Conservation (phyloP, 352 stramenopile species). For the Phytopythium boreale region DNA sequence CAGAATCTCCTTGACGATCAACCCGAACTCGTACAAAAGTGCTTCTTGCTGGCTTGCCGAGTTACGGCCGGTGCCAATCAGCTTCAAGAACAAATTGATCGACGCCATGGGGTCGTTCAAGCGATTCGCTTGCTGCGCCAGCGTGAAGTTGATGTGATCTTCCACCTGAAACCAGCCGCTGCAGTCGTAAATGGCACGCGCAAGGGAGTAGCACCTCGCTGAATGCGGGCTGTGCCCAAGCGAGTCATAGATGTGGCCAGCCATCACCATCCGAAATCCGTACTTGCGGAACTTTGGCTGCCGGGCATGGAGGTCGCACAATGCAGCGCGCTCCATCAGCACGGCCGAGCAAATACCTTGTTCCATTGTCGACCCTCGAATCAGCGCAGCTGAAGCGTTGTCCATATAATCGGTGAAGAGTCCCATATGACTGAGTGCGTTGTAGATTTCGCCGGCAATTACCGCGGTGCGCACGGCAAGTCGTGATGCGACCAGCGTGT, state of each 20-base stretch:
- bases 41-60: constrained; percentile 81
- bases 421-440: constrained; percentile 63
- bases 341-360: constrained; percentile 83
- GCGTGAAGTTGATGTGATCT: constrained; percentile 87
- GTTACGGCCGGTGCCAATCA: constrained; percentile 79
- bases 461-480: constrained; percentile 64
- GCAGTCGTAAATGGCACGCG: constrained; percentile 74
- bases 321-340: constrained; percentile 71
- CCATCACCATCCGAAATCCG: constrained; percentile 89
- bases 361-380: constrained; percentile 82
- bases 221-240: constrained; percentile 70
- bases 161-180: constrained; percentile 85
- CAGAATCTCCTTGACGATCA: constrained; percentile 82
- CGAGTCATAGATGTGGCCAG: constrained; percentile 79
- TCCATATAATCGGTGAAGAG: constrained; percentile 89
- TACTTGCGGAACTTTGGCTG: constrained; percentile 85
- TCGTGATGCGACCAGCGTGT: constrained; percentile 38
- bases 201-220: constrained; percentile 77
- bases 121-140: constrained; percentile 78
- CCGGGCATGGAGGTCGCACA: constrained; percentile 72
- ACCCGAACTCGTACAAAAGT: constrained; percentile 79
- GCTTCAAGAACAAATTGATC: constrained; percentile 83
- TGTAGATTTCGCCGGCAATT: constrained; percentile 81
- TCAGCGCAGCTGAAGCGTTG: constrained; percentile 74
- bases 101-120: constrained; percentile 75